Conservation (phyloP, 192 early-diverging fungal species). For the Geosiphon pyriformis region DNA sequence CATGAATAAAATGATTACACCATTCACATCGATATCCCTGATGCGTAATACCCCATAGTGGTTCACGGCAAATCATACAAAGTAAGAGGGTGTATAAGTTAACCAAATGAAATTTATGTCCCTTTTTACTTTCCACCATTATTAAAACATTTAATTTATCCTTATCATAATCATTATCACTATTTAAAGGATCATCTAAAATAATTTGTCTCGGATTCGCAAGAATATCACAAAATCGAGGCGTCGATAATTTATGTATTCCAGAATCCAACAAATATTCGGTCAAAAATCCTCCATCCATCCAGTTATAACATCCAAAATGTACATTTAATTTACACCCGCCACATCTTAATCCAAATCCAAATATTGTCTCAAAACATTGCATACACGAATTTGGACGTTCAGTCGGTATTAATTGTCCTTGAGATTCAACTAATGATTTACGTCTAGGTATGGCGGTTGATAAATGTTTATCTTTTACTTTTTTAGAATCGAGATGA, state of each 20-base stretch:
- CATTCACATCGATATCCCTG: conserved; percentile 50
- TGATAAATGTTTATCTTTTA: not conserved
- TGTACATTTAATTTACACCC: conserved; percentile 47
- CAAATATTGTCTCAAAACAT: conserved; percentile 38
- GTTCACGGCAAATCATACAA: conserved; percentile 42
- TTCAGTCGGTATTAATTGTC: conserved; percentile 19
- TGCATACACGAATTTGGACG: conserved; percentile 22
- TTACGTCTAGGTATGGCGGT: not conserved
- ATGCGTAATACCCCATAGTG: conserved; percentile 50
- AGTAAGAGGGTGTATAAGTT: conserved; percentile 51
- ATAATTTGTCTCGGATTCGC: conserved; percentile 18
- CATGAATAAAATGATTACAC: conserved; percentile 47
- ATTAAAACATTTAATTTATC: conserved; percentile 2
- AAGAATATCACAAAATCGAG: conserved; percentile 38
- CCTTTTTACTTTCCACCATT: conserved; percentile 18
- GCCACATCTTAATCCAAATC: conserved; percentile 48
- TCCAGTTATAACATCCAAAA: conserved; percentile 43
- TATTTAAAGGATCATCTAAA: conserved; percentile 8
- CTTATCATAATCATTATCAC: conserved; percentile 8
- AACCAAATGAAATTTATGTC: conserved; percentile 47
- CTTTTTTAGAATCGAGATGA: conserved; percentile 30
- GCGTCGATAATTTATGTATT: conserved; percentile 39
- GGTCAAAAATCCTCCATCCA: conserved; percentile 25
- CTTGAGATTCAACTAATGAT: conserved; percentile 5
- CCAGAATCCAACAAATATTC: conserved; percentile 33